These are phyloP conservation scores for Panaeolus papilionaceus DNA, from an alignment of 768 basidiomycete genomes.

Conservation along the genomic window DNA sequence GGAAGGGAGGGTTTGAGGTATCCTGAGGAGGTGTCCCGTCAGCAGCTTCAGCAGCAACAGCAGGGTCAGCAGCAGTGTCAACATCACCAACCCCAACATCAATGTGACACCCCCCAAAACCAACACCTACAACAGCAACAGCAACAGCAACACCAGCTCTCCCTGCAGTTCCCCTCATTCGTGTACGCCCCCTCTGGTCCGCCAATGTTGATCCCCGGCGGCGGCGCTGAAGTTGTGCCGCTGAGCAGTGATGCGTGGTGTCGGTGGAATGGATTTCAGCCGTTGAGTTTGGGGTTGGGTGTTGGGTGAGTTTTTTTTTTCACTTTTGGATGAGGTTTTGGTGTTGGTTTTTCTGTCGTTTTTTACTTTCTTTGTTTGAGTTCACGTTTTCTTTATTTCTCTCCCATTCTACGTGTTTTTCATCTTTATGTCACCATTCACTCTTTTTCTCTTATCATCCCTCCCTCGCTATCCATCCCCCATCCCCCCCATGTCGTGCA, in stretches of 20 bases:
- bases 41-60: not conserved
- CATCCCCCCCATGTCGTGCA: no score
- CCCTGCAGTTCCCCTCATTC: not conserved
- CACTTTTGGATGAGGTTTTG: not conserved
- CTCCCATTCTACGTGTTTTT: no score
- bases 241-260: not conserved
- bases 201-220: not conserved
- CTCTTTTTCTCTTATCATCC: no score
- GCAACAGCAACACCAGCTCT: constrained; percentile 15
- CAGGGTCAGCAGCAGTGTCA: not conserved
- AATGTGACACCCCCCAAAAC: not conserved
- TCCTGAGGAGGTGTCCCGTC: no score
- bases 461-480: no score
- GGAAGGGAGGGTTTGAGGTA: no score
- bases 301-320: not conserved
- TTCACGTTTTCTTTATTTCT: no score
- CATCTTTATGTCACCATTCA: no score
- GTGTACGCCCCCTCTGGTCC: not conserved
- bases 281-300: not conserved
- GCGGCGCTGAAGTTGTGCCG: not conserved
- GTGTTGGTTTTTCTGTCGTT: not conserved
- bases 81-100: not conserved
- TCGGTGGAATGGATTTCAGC: not conserved
- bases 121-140: constrained; percentile 8
- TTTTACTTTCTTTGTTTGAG: not conserved